Percentiles rank a stretch among this genome's conserved stretches.
Evolutionary conservation across 257 asterid species (phyloP).

Genomic region (Primulina huaijiensis): DNA sequence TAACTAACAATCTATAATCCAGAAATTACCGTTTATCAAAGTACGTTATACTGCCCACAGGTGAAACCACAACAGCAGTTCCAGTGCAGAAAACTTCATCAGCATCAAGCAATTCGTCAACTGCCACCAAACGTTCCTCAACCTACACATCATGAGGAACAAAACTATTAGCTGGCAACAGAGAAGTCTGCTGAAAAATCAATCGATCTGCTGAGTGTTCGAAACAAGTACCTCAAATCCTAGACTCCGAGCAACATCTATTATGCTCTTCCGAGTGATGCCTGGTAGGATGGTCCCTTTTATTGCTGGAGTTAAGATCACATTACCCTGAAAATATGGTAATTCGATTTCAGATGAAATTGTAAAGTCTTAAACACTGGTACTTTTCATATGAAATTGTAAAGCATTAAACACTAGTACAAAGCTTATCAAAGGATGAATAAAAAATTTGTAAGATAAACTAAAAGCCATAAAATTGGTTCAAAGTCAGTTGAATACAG

Average conservation of each 20-base stretch:
- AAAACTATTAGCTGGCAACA: not conserved
- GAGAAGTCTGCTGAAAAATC: not conserved
- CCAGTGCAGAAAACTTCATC: constrained; percentile 98
- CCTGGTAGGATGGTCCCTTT: constrained; percentile 78
- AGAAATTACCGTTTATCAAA: constrained; percentile 50
- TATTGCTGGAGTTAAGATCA: constrained; percentile 60
- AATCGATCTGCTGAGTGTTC: not conserved
- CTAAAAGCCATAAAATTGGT: not conserved
- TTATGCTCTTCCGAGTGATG: constrained; percentile 65
- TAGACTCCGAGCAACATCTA: constrained; percentile 59
- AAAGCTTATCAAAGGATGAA: not conserved
- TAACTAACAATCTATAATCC: not conserved
- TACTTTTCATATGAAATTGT: constrained; percentile 15
- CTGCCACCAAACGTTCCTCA: constrained; percentile 73
- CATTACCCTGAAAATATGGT: constrained; percentile 40
- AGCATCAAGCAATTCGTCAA: constrained; percentile 93
- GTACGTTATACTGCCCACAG: constrained; percentile 66
- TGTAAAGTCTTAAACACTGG: not conserved
- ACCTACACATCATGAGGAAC: constrained; percentile 44
- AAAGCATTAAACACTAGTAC: not conserved
- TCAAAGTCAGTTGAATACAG: not conserved
- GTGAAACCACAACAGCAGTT: constrained; percentile 91
- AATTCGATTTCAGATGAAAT: constrained; percentile 18
- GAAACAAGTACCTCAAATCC: constrained; percentile 50
- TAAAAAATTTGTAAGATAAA: not conserved